Evolutionary conservation across 2,329 filamentous ascomycete species (phyloP), one percentile per base, ranked within the genome.

Genomic region (Fusarium brachygibbosum): DNA sequence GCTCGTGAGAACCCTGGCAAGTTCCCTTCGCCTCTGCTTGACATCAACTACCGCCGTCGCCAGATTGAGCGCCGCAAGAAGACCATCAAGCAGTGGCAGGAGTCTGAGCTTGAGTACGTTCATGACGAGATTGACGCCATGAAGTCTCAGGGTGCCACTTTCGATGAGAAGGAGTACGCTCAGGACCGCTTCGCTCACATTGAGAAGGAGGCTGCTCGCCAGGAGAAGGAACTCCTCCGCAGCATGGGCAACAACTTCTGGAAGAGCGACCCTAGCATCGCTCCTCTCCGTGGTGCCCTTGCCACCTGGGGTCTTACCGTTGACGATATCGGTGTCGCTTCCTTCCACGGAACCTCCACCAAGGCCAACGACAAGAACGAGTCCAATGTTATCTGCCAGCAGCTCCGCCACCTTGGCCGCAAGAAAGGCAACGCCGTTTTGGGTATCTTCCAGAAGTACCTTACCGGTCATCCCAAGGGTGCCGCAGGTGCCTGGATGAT

Each of bases 361-460:
- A 94, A 97, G 78, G 96, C 96, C 74, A 99, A 99, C 81, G 96
- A 99, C 86, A 98, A 98, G 90, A 99, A 99, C 82, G 96, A 99
- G 81, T 98, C 96, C 19, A 94, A 94, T 55, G 96, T 98, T 77
- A 92, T 99, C 75, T 98, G 95, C 86, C 90, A 98, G 80, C 97
- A 99, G 83, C 89, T 99, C 81, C 90, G 91, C 74, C 97, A 99
- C 79, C 90, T 99, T 54, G 96, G 96, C 71, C 93, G 96, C 75
- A 91, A 91, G 82, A 98, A 98, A 90, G 96, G 97, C 76, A 99
- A 99, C 77, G 94, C 96, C 32, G 86, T 99, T 16, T 83, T 98
- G 70, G 96, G 94, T 85, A 94, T 99, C 79, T 99, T 98, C 92
- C 96, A 99, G 84, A 99, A 99, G 83, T 98, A 97, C 81, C 90